phyloP scores from a whole-genome alignment of 2,329 filamentous ascomycete genomes.

The Zymoseptoria ardabiliae region DNA sequence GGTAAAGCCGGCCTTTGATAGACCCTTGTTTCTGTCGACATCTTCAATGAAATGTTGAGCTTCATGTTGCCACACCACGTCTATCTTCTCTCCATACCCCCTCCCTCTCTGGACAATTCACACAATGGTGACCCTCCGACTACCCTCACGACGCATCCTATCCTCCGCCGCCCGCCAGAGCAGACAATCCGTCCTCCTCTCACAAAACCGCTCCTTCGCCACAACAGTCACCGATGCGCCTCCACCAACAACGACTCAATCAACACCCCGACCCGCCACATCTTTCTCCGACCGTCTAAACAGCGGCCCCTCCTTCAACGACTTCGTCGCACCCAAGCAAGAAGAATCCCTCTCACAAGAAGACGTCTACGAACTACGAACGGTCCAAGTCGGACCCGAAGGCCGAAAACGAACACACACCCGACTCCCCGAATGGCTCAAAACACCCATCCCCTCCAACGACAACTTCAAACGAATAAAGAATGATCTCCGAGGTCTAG shows the following conservation, averaged over 20 bases:
- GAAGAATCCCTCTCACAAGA: slow-evolving; percentile 35
- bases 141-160: slow-evolving; percentile 13
- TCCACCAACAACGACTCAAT: slow-evolving; percentile 25
- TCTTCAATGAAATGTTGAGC: neutral
- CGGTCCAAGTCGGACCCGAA: slow-evolving; percentile 53
- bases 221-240: slow-evolving; percentile 36
- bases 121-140: slow-evolving; percentile 14
- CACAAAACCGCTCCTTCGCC: slow-evolving; percentile 36
- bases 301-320: slow-evolving; percentile 55
- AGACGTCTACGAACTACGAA: slow-evolving; percentile 55
- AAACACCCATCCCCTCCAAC: slow-evolving; percentile 83
- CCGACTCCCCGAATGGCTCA: slow-evolving; percentile 85
- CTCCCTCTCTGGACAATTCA: neutral
- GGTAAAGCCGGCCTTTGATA: slow-evolving; percentile 1
- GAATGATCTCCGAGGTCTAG: slow-evolving; percentile 79
- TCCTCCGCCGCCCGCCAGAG: slow-evolving; percentile 4
- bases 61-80: neutral
- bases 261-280: slow-evolving; percentile 39
- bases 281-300: slow-evolving; percentile 58
- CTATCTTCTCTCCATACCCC: neutral
- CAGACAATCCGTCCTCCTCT: slow-evolving; percentile 16
- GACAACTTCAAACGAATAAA: slow-evolving; percentile 93
- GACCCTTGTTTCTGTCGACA: slow-evolving; percentile 1
- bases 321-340: slow-evolving; percentile 46
- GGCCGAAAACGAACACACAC: slow-evolving; percentile 60